A percentile compares a stretch with the other conserved stretches of the same genome.
phyloP scores from a whole-genome alignment of 1,284 basidiomycete species.

The Cutaneotrichosporon arboriforme region DNA sequence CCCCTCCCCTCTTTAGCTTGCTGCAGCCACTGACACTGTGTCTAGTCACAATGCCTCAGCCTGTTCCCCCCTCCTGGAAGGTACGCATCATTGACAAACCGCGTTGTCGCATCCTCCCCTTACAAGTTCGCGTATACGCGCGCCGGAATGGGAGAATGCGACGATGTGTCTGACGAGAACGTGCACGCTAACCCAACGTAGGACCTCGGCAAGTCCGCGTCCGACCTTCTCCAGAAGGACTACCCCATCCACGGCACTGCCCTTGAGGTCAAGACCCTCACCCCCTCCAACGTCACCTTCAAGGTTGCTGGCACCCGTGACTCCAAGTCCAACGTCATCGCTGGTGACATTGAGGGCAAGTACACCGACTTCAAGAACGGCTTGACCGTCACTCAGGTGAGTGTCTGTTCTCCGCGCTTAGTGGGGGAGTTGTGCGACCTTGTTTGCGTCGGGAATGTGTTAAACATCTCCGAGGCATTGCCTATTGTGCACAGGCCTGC shows the following conservation, averaged over 20 bases:
- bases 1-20: no score
- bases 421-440: no score
- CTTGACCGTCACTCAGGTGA: constrained; percentile 72
- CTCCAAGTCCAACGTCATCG: constrained; percentile 65
- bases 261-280: constrained; percentile 92
- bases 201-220: constrained; percentile 96
- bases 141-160: no score
- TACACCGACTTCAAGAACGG: constrained; percentile 83
- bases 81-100: constrained; percentile 44
- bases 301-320: constrained; percentile 76
- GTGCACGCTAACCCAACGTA: constrained; percentile 37
- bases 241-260: constrained; percentile 73
- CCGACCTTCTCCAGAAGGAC: constrained; percentile 90
- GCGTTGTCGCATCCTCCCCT: background rate
- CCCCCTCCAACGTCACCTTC: constrained; percentile 82
- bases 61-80: constrained; percentile 90
- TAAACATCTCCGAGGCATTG: no score
- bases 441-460: background rate
- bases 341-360: constrained; percentile 86
- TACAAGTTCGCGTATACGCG: no score
- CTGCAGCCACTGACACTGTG: constrained; percentile 1
- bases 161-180: no score
- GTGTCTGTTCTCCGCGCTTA: constrained; percentile 18
- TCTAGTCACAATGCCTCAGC: constrained; percentile 63
- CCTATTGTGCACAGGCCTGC: no score